Evolutionary conservation across 768 basidiomycete genomes (phyloP), one percentile per base, ranked within the genome.

Genomic region (Lentinula detonsa): DNA sequence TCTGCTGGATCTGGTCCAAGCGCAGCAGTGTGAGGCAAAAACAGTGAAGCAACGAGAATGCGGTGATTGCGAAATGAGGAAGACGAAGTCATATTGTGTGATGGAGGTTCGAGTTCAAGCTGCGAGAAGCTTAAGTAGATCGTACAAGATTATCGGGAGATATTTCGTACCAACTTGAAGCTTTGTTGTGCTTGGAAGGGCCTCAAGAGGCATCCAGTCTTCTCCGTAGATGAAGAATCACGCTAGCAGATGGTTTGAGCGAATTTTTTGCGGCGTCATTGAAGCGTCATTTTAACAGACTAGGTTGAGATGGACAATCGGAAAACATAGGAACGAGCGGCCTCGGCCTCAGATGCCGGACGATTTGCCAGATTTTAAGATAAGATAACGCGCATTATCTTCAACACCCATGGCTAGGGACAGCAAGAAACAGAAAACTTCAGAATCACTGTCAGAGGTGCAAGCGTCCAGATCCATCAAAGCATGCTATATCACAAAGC

Each of bases 21-120:
- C 49, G 86, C 83, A 46, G 84, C 83, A 40, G 90, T 89, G 62
- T 82, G 83, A 40, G 91, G 91, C 39, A 93, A 84, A 70, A 93
- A 92, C 61, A 93, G 85, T n/a, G 88, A 87, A 15, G 90, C 91
- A 71, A 93, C 86, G 71, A 93, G 77, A 59, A 89, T 80, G 35
- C 91, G 78, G 71, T 90, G 87, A 72, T 84, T 84, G 59, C 86
- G 79, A 68, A 91, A 81, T 40, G 89, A 86, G 69, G 80, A 80
- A 45, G 88, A 86, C 70, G 79, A 80, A 90, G 91, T 91, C 62
- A 72, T 68, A 48, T 57, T 34, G 46, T 48, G 1, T 48, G 46
- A 23, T 18, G 46, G 46, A 21, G 21, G 46, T n/a, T 21, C 11
- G 21, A 11, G 46, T 10, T 21, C 46, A 9, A 21, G 43, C 43